These are phyloP conservation scores for Cladophialophora immunda DNA, from an alignment of 2,329 filamentous ascomycete genomes.

Conservation along the genomic window DNA sequence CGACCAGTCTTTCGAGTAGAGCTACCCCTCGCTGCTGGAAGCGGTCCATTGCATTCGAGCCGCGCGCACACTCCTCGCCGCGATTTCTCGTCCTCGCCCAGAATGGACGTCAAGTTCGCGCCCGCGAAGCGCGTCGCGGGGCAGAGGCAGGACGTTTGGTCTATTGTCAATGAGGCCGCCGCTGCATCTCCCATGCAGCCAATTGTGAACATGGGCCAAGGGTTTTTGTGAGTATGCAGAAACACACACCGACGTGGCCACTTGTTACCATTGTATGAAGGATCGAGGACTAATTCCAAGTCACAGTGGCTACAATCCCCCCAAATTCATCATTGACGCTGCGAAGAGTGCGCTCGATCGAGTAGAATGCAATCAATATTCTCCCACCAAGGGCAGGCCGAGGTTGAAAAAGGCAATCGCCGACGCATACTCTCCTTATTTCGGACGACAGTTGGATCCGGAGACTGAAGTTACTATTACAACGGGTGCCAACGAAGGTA, in stretches of 20 bases:
- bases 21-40: background rate
- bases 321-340: constrained; percentile 86
- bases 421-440: constrained; percentile 88
- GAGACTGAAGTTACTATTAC: constrained; percentile 95
- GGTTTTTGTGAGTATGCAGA: constrained; percentile 58
- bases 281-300: background rate
- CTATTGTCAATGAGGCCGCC: constrained; percentile 73
- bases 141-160: constrained; percentile 63
- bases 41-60: constrained; percentile 2
- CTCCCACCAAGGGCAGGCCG: constrained; percentile 85
- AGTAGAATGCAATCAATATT: constrained; percentile 99
- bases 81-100: constrained; percentile 26
- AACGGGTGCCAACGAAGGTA: constrained; percentile 67
- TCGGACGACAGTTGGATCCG: constrained; percentile 81
- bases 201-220: constrained; percentile 73
- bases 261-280: constrained; percentile 2
- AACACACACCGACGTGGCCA: background rate
- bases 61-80: constrained; percentile 14
- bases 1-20: constrained; percentile 22
- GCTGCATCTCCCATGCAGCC: constrained; percentile 70
- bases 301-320: constrained; percentile 83
- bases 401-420: constrained; percentile 92
- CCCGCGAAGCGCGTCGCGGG: constrained; percentile 59
- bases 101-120: constrained; percentile 47
- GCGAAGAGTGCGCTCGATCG: constrained; percentile 88